Conservation (phyloP, 2,329 filamentous ascomycete species). For the Lasiodiplodia citricola region DNA sequence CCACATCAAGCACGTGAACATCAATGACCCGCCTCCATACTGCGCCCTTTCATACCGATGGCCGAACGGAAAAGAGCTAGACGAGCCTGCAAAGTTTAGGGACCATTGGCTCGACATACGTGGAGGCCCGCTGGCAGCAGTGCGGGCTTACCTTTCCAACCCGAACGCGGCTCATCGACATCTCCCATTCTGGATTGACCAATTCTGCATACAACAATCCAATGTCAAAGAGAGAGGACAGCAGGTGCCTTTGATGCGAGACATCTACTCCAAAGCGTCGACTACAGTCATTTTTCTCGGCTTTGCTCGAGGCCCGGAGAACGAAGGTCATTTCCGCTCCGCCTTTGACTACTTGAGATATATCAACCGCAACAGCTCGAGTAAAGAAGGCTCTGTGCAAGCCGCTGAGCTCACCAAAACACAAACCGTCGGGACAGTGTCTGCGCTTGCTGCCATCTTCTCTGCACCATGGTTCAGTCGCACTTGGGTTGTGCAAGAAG, state of each 20-base stretch:
- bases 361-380: neutral
- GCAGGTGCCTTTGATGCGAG: neutral
- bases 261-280: neutral
- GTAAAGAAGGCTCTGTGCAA: fast-evolving
- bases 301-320: neutral
- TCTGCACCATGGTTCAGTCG: neutral
- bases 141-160: neutral
- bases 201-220: neutral
- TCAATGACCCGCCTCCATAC: neutral
- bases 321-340: neutral
- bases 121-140: neutral
- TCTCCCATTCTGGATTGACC: neutral
- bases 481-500: slow-evolving; percentile 1
- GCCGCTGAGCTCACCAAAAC: neutral
- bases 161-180: neutral
- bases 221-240: neutral
- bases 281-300: neutral
- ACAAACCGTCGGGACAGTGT: neutral
- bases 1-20: neutral
- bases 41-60: slow-evolving; percentile 3
- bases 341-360: neutral
- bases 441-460: neutral
- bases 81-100: neutral
- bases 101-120: neutral
- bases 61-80: neutral